Evolutionary conservation across 129 eudicot genomes (phyloP).

Genomic region (Tagetes patula): DNA sequence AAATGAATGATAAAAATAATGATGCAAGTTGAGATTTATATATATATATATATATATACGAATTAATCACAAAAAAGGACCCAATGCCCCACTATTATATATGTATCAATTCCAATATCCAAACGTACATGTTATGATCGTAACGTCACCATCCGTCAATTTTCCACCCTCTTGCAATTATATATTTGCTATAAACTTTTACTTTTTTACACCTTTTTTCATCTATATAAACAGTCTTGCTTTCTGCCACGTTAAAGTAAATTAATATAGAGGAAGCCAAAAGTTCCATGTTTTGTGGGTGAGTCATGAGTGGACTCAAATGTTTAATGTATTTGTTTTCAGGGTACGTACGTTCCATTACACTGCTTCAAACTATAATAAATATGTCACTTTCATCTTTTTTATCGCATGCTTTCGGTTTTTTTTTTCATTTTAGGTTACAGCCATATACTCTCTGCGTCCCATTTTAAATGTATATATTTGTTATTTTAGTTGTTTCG

Average conservation of each 20-base stretch:
- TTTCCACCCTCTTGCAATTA: neutral
- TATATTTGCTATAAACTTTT: neutral
- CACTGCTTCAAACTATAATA: too few relatives aligned
- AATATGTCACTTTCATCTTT: too few relatives aligned
- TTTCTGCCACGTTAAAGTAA: too few relatives aligned
- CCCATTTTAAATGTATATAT: too few relatives aligned
- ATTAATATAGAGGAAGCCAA: too few relatives aligned
- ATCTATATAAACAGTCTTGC: neutral
- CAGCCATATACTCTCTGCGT: too few relatives aligned
- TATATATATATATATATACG: neutral
- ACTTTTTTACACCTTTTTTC: neutral
- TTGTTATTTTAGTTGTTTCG: too few relatives aligned
- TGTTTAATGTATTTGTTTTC: too few relatives aligned
- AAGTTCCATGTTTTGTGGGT: too few relatives aligned
- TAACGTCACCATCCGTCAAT: constrained; percentile 16
- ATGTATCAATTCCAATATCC: neutral
- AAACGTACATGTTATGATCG: constrained; percentile 13
- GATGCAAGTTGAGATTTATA: constrained; percentile 20
- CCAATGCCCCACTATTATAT: neutral
- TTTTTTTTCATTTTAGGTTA: too few relatives aligned
- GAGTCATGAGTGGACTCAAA: neutral
- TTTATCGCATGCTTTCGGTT: too few relatives aligned
- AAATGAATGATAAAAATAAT: neutral
- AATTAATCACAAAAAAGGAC: constrained; percentile 11
- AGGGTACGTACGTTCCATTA: too few relatives aligned